Evolutionary conservation across 495 filamentous ascomycete genomes (phyloP).

Genomic region (Filosporella fistucella): DNA sequence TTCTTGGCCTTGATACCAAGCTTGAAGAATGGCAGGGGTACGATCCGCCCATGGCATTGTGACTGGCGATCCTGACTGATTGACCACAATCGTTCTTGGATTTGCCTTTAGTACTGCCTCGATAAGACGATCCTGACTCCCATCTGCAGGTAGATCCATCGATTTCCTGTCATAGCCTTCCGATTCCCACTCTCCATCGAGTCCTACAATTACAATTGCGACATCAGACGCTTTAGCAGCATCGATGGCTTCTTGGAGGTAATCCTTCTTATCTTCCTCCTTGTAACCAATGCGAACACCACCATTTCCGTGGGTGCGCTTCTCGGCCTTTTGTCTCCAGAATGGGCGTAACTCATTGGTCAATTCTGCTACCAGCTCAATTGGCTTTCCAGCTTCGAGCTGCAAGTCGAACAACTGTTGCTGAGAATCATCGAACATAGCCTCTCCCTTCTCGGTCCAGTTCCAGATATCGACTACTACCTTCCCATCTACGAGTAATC

Average conservation of each 20-base stretch:
- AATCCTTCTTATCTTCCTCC: constrained; percentile 63
- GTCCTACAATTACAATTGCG: constrained; percentile 73
- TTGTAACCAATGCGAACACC: constrained; percentile 77
- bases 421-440: constrained; percentile 55
- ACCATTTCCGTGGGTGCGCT: constrained; percentile 56
- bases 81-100: constrained; percentile 70
- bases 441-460: constrained; percentile 62
- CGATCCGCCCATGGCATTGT: constrained; percentile 76
- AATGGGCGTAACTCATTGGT: constrained; percentile 57
- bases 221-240: constrained; percentile 66
- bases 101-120: constrained; percentile 65
- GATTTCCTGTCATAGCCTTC: constrained; percentile 81
- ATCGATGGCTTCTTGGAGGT: constrained; percentile 66
- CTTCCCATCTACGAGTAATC: constrained; percentile 62
- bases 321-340: constrained; percentile 42
- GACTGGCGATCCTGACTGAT: constrained; percentile 81
- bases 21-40: constrained; percentile 66
- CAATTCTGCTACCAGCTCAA: constrained; percentile 50
- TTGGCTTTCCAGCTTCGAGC: constrained; percentile 42
- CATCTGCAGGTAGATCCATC: constrained; percentile 71
- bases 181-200: constrained; percentile 84
- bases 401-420: constrained; percentile 49
- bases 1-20: constrained; percentile 67
- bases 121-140: constrained; percentile 71
- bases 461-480: constrained; percentile 71